Percentiles rank a stretch among this genome's conserved stretches.
phyloP scores from a whole-genome alignment of 805 yeast genomes.

The Kodamaea restingae region DNA sequence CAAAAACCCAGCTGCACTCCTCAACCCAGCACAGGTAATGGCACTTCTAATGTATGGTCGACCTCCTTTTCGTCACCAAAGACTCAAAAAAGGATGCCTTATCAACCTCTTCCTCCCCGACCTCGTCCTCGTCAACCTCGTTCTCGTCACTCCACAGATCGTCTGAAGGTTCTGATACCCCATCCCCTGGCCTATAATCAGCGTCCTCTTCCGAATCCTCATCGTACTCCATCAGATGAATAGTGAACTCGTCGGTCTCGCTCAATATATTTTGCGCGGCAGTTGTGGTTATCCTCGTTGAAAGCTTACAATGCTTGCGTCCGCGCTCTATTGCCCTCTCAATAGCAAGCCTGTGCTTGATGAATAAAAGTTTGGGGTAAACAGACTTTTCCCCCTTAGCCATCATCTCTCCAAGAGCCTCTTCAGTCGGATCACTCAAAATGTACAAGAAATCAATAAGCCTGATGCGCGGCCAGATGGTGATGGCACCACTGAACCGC shows the following conservation, averaged over 20 bases:
- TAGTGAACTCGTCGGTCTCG: conserved; percentile 7
- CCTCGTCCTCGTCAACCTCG: conserved; percentile 5
- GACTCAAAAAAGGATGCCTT: background rate
- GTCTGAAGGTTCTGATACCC: background rate
- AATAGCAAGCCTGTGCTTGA: conserved; percentile 59
- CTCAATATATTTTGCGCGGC: conserved; percentile 1
- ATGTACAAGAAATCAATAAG: conserved; percentile 59
- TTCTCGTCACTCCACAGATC: conserved; percentile 8
- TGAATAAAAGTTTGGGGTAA: conserved; percentile 62
- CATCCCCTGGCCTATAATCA: background rate
- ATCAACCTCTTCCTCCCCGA: conserved; percentile 3
- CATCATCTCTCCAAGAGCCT: conserved; percentile 52
- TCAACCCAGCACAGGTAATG: too few relatives aligned
- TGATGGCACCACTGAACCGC: conserved; percentile 68
- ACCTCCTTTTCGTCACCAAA: background rate
- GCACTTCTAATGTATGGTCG: background rate
- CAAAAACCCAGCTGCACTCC: too few relatives aligned
- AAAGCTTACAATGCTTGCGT: conserved; percentile 23
- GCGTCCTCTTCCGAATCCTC: conserved; percentile 9
- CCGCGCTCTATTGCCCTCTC: conserved; percentile 62
- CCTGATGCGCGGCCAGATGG: conserved; percentile 68
- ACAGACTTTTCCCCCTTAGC: conserved; percentile 60
- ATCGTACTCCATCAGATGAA: conserved; percentile 11
- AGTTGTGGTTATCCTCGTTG: conserved; percentile 14
- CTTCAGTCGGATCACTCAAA: conserved; percentile 63